Percentiles rank a stretch among this genome's conserved stretches.
These are phyloP conservation scores for Botrytis fragariae DNA, from an alignment of 2,329 filamentous ascomycete genomes.

Conservation along the genomic window DNA sequence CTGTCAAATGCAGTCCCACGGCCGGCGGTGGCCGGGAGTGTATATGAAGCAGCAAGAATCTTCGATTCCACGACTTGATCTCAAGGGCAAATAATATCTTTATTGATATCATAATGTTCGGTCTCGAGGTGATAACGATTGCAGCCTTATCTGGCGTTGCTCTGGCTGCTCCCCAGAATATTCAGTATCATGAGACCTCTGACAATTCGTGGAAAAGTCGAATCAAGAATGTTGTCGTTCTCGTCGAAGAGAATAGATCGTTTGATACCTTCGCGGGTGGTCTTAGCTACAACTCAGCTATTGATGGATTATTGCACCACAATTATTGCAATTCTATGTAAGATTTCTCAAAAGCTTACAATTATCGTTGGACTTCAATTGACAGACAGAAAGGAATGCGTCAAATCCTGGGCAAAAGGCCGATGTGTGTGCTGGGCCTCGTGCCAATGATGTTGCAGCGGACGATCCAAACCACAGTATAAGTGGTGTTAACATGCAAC, in stretches of 20 bases:
- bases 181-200: constrained; percentile 23
- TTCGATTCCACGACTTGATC: not conserved
- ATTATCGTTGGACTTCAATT: constrained; percentile 6
- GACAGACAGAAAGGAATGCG: constrained; percentile 29
- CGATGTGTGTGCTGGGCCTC: constrained; percentile 41
- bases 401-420: constrained; percentile 32
- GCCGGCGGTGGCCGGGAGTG: not conserved
- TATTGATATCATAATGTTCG: constrained; percentile 14
- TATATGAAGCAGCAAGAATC: constrained; percentile 8
- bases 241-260: constrained; percentile 45
- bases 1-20: not conserved
- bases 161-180: constrained; percentile 26
- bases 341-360: constrained; percentile 17
- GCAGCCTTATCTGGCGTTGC: constrained; percentile 27
- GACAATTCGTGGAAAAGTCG: constrained; percentile 36
- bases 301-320: constrained; percentile 40
- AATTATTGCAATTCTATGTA: constrained; percentile 45
- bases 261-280: constrained; percentile 44
- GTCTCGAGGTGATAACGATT: constrained; percentile 17
- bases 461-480: constrained; percentile 47
- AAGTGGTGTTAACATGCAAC: constrained; percentile 44
- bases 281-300: constrained; percentile 40
- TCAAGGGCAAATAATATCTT: not conserved
- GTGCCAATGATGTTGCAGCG: constrained; percentile 41
- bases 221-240: constrained; percentile 49